phyloP scores from a whole-genome alignment of 2,329 filamentous ascomycete species.

The Alternaria sp. region DNA sequence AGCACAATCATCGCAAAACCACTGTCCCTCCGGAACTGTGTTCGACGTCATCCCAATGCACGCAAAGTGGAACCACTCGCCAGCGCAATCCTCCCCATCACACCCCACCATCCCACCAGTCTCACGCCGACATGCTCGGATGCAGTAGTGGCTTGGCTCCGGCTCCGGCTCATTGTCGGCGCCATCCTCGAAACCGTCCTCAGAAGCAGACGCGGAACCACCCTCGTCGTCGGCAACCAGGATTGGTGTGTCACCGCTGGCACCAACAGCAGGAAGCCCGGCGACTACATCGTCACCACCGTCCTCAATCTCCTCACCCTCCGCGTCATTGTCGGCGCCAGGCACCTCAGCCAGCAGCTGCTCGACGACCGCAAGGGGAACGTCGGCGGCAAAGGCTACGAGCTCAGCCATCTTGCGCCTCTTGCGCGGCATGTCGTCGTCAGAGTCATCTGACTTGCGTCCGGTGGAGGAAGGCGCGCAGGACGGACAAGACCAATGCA shows the following conservation, averaged over 20 bases:
- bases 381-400: background rate
- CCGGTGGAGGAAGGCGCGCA: background rate
- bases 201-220: background rate
- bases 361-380: background rate
- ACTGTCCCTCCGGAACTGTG: background rate
- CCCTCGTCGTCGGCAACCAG: background rate
- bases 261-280: background rate
- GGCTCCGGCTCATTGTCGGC: background rate
- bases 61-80: constrained; percentile 4
- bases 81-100: background rate
- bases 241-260: background rate
- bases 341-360: background rate
- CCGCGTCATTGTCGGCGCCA: background rate
- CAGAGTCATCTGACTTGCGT: background rate
- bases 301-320: background rate
- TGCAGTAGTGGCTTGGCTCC: background rate
- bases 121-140: background rate
- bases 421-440: background rate
- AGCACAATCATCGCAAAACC: constrained; percentile 7
- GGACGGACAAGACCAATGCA: background rate
- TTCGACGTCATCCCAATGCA: constrained; percentile 3
- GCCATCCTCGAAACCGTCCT: background rate
- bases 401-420: background rate
- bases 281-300: background rate
- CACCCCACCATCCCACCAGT: constrained; percentile 2